A percentile compares a stretch with the other conserved stretches of the same genome.
Evolutionary conservation across 495 filamentous ascomycete genomes (phyloP).

Genomic region (Tricharina praecox): DNA sequence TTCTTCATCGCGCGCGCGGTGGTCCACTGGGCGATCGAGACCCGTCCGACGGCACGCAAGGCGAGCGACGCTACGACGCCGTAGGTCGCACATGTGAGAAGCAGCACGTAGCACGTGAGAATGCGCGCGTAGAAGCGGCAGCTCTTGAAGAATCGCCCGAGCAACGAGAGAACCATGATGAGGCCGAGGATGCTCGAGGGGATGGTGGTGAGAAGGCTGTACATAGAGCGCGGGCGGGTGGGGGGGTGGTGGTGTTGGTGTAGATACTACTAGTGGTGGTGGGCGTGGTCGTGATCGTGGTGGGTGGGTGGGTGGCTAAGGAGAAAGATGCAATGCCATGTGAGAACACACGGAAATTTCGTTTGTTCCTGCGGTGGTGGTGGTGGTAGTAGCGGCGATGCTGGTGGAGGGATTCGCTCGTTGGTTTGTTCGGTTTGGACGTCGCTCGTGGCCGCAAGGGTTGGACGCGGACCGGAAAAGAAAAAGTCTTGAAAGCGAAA

Average conservation of each 20-base stretch:
- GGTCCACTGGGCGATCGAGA: slow-evolving; percentile 70
- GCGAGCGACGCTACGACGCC: slow-evolving; percentile 59
- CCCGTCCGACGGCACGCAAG: slow-evolving; percentile 52
- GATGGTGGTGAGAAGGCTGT: slow-evolving; percentile 3
- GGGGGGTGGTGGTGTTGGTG: not conserved
- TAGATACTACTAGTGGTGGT: slow-evolving; percentile 2
- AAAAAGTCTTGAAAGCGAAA: no score
- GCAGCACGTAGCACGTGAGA: slow-evolving; percentile 50
- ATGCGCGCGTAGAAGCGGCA: slow-evolving; percentile 50
- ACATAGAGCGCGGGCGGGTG: not conserved
- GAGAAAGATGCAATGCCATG: no score
- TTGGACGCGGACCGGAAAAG: no score
- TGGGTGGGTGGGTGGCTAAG: no score
- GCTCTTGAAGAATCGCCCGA: slow-evolving; percentile 22
- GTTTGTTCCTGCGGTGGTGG: no score
- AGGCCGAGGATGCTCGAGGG: slow-evolving; percentile 2
- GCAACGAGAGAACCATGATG: slow-evolving; percentile 22
- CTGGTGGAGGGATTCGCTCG: no score
- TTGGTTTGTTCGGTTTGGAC: no score
- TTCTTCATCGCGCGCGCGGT: slow-evolving; percentile 66
- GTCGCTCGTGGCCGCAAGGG: no score
- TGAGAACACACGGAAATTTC: no score
- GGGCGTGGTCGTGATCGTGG: no score
- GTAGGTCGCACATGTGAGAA: slow-evolving; percentile 52
- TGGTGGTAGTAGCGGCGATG: no score